phyloP scores from a whole-genome alignment of 768 basidiomycete species.

The Gelatoporia subvermispora region DNA sequence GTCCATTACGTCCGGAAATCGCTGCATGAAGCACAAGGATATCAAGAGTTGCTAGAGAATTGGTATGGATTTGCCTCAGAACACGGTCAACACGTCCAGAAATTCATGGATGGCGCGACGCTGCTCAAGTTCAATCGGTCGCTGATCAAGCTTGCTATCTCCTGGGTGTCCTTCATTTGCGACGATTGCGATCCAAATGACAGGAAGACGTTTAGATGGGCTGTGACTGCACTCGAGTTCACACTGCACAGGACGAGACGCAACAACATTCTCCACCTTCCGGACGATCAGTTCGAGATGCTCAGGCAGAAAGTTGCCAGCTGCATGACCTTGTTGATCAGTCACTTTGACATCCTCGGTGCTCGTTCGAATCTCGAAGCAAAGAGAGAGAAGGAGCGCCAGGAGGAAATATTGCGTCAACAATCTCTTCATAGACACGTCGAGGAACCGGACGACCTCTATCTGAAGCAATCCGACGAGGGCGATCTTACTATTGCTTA shows the following conservation, averaged over 20 bases:
- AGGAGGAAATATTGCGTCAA: slow-evolving; percentile 56
- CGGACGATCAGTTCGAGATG: slow-evolving; percentile 84
- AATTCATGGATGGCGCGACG: slow-evolving; percentile 74
- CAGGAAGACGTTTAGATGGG: slow-evolving; percentile 96
- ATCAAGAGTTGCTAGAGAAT: slow-evolving; percentile 84
- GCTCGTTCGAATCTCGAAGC: slow-evolving; percentile 87
- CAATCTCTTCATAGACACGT: slow-evolving; percentile 53
- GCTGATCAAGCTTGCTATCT: slow-evolving; percentile 86
- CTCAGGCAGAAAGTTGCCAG: slow-evolving; percentile 88
- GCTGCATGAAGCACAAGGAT: slow-evolving; percentile 51
- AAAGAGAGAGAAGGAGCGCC: slow-evolving; percentile 82
- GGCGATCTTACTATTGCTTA: slow-evolving; percentile 37
- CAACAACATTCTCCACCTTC: slow-evolving; percentile 84
- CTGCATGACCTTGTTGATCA: slow-evolving; percentile 95
- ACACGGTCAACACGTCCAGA: slow-evolving; percentile 86
- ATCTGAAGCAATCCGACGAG: slow-evolving; percentile 29
- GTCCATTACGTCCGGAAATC: slow-evolving; percentile 80
- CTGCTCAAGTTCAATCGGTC: slow-evolving; percentile 75
- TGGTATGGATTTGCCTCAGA: slow-evolving; percentile 98
- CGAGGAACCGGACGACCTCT: slow-evolving; percentile 37
- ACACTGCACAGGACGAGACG: slow-evolving; percentile 83
- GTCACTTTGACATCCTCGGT: slow-evolving; percentile 97
- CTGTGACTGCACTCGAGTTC: slow-evolving; percentile 93
- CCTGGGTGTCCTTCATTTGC: slow-evolving; percentile 98
- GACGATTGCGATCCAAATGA: slow-evolving; percentile 97